A percentile compares a stretch with the other conserved stretches of the same genome.
These are phyloP conservation scores for Globisporangium spiculum DNA, from an alignment of 352 stramenopile genomes.

Conservation along the genomic window DNA sequence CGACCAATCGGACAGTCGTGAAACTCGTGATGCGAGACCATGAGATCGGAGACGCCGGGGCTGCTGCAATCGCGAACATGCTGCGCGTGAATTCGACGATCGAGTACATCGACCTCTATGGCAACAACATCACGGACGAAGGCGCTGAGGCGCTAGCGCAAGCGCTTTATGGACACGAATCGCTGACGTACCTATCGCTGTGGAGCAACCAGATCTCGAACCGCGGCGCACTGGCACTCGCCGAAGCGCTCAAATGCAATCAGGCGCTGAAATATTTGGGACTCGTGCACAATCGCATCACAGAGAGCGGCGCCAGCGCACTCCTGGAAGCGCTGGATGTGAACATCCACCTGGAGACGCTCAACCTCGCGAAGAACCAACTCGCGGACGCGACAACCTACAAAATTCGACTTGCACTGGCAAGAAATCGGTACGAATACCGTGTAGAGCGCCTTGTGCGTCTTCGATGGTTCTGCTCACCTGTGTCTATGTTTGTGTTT, in stretches of 20 bases:
- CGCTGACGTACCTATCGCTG: conserved; percentile 51
- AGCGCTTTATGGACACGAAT: conserved; percentile 71
- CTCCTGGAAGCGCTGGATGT: conserved; percentile 63
- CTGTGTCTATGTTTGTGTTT: not conserved
- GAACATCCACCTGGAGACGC: conserved; percentile 58
- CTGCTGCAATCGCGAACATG: conserved; percentile 65
- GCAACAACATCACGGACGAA: conserved; percentile 66
- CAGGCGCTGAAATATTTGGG: conserved; percentile 57
- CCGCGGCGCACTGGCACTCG: conserved; percentile 40
- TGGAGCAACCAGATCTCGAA: conserved; percentile 67
- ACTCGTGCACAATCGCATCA: conserved; percentile 61
- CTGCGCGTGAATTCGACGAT: conserved; percentile 66
- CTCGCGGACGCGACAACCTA: conserved; percentile 38
- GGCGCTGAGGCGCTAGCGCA: conserved; percentile 58
- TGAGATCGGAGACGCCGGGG: conserved; percentile 60
- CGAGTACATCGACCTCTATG: conserved; percentile 62
- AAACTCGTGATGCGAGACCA: conserved; percentile 70
- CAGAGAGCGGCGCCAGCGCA: conserved; percentile 35
- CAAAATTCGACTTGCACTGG: conserved; percentile 47
- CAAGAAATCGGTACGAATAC: conserved; percentile 46
- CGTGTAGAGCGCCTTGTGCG: not conserved
- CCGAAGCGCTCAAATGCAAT: conserved; percentile 63
- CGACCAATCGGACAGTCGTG: conserved; percentile 55
- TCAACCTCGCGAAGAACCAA: conserved; percentile 58
- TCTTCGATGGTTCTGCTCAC: not conserved